A percentile compares a stretch with the other conserved stretches of the same genome.
These are phyloP conservation scores for Alternaria conjuncta DNA, from an alignment of 2,329 filamentous ascomycete species.

Conservation along the genomic window DNA sequence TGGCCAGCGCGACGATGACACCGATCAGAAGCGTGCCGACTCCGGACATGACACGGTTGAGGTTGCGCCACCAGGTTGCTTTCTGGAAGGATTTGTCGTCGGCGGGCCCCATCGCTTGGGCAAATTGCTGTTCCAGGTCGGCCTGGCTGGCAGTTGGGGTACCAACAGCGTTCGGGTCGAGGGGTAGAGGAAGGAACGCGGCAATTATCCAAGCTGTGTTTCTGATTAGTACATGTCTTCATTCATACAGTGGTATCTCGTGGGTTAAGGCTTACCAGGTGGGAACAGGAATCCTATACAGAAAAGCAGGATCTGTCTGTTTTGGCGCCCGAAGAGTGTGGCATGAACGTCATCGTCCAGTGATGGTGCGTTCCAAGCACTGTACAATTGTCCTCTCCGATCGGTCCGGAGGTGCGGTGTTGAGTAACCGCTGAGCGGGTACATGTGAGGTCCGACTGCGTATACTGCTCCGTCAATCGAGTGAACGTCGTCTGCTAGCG, in stretches of 20 bases:
- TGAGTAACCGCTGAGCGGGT: conserved; percentile 33
- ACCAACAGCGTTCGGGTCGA: conserved; percentile 54
- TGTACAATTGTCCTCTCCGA: conserved; percentile 55
- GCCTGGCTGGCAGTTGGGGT: conserved; percentile 46
- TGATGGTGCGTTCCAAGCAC: conserved; percentile 76
- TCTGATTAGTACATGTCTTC: conserved; percentile 22
- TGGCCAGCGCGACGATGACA: conserved; percentile 53
- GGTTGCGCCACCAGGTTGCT: conserved; percentile 68
- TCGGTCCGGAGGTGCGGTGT: conserved; percentile 48
- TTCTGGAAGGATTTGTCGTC: conserved; percentile 62
- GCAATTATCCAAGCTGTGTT: conserved; percentile 77
- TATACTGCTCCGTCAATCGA: conserved; percentile 40
- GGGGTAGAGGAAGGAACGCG: conserved; percentile 74
- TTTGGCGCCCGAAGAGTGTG: conserved; percentile 68
- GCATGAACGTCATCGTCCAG: conserved; percentile 69
- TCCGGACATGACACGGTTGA: conserved; percentile 67
- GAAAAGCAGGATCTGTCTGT: conserved; percentile 77
- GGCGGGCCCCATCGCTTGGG: conserved; percentile 52
- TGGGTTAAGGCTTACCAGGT: conserved; percentile 50
- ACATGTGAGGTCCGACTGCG: conserved; percentile 35
- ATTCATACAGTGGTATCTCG: conserved; percentile 1
- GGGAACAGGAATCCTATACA: conserved; percentile 79
- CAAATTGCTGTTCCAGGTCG: conserved; percentile 53
- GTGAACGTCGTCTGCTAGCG: conserved; percentile 33
- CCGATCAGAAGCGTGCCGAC: conserved; percentile 63